phyloP scores from a whole-genome alignment of 2,329 filamentous ascomycete species.

The Penicillium hesseltinei region DNA sequence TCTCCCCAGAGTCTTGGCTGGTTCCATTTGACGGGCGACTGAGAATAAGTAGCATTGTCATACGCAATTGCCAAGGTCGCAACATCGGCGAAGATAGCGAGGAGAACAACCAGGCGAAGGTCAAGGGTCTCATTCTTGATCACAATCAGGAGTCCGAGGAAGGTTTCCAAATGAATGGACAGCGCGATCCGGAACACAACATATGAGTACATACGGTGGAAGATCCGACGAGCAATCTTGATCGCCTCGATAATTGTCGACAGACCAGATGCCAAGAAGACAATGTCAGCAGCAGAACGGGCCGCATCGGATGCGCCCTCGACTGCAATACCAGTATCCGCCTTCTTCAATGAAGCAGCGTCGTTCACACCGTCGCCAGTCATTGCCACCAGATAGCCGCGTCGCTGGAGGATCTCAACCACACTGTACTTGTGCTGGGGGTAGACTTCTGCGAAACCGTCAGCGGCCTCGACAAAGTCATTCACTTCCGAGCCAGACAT shows the following conservation, averaged over 20 bases:
- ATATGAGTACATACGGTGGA: slow-evolving; percentile 96
- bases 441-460: slow-evolving; percentile 93
- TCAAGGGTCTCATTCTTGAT: slow-evolving; percentile 82
- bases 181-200: slow-evolving; percentile 93
- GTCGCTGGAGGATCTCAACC: slow-evolving; percentile 88
- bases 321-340: slow-evolving; percentile 94
- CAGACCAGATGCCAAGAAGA: slow-evolving; percentile 87
- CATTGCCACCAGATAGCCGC: slow-evolving; percentile 93
- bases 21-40: slow-evolving; percentile 91
- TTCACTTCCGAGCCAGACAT: slow-evolving; percentile 93
- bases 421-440: slow-evolving; percentile 95
- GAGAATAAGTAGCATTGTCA: slow-evolving; percentile 85
- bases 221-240: slow-evolving; percentile 91
- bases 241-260: slow-evolving; percentile 90
- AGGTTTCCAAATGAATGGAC: slow-evolving; percentile 87
- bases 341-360: slow-evolving; percentile 87
- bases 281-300: slow-evolving; percentile 86
- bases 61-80: slow-evolving; percentile 90
- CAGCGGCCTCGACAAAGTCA: slow-evolving; percentile 91
- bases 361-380: slow-evolving; percentile 96
- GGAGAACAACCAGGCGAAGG: slow-evolving; percentile 86
- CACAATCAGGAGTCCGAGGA: slow-evolving; percentile 87
- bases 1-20: slow-evolving; percentile 91
- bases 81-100: slow-evolving; percentile 91
- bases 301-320: slow-evolving; percentile 89